Conservation (phyloP, 345 rosid species). For the Erysimum cheiranthoides region DNA sequence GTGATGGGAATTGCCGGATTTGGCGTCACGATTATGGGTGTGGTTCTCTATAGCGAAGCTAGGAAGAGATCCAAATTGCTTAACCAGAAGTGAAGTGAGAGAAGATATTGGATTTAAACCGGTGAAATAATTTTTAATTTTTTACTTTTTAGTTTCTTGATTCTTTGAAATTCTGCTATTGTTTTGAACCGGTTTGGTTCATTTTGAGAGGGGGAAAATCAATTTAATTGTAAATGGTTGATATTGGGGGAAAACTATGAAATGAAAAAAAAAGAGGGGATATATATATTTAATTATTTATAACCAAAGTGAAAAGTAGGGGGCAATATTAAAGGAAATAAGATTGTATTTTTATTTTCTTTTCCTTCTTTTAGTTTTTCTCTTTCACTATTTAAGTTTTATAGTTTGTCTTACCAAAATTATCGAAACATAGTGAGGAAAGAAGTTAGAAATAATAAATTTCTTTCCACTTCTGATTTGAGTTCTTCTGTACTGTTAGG, state of each 20-base stretch:
- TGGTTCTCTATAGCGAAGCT: conserved; percentile 98
- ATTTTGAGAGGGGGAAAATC: conserved; percentile 28
- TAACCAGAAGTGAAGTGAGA: conserved; percentile 43
- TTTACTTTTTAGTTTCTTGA: conserved; percentile 44
- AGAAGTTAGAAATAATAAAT: background rate
- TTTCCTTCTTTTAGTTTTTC: background rate
- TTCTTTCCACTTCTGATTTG: conserved; percentile 23
- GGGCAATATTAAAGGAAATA: conserved; percentile 34
- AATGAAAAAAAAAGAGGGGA: background rate
- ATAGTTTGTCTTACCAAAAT: conserved; percentile 24
- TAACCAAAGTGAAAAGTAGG: conserved; percentile 42
- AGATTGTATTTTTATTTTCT: conserved; percentile 18
- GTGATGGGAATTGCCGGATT: conserved; percentile 93
- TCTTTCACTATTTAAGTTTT: conserved; percentile 10
- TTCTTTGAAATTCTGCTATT: conserved; percentile 43
- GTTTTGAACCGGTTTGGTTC: conserved; percentile 47
- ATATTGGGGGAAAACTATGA: conserved; percentile 31
- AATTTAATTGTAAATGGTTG: conserved; percentile 43
- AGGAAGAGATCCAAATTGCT: conserved; percentile 94
- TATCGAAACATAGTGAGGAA: conserved; percentile 13
- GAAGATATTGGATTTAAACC: conserved; percentile 32
- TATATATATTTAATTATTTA: conserved; percentile 24
- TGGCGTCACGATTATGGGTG: conserved; percentile 91
- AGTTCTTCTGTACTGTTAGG: conserved; percentile 15
- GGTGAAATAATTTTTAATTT: conserved; percentile 42